These are phyloP conservation scores for Capsicum rhomboideum DNA, from an alignment of 257 asterid species.

Conservation along the genomic window DNA sequence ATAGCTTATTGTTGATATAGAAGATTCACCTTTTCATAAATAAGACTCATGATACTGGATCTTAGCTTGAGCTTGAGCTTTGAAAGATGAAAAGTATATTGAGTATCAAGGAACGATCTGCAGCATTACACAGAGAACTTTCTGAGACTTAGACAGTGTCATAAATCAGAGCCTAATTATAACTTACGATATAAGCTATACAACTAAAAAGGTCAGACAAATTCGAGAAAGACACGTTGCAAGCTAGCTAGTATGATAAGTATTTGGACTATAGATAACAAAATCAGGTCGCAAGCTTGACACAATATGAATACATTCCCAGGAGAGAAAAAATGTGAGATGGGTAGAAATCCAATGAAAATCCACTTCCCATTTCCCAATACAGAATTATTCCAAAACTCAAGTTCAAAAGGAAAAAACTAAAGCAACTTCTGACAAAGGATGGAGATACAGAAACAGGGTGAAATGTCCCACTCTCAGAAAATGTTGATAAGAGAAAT, in stretches of 20 bases:
- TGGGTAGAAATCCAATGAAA: background rate
- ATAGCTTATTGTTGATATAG: background rate
- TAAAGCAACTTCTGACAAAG: background rate
- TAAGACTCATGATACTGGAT: constrained; percentile 77
- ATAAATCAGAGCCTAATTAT: background rate
- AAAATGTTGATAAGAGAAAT: background rate
- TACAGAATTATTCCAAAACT: background rate
- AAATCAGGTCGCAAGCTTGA: background rate
- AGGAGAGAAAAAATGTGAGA: background rate
- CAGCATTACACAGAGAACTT: constrained; percentile 13
- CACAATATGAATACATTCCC: background rate
- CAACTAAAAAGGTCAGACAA: background rate
- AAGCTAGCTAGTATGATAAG: background rate
- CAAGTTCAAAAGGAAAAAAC: background rate
- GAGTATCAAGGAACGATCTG: constrained; percentile 98
- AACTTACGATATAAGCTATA: background rate
- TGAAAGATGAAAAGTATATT: constrained; percentile 71
- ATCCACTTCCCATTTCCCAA: background rate
- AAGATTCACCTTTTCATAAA: constrained; percentile 67
- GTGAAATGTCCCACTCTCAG: background rate
- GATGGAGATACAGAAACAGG: background rate
- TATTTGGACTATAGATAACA: background rate
- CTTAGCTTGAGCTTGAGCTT: constrained; percentile 80
- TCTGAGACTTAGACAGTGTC: background rate
- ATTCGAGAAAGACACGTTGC: background rate